phyloP scores from a whole-genome alignment of 2,329 filamentous ascomycete species.

The Sarocladium oryzae region DNA sequence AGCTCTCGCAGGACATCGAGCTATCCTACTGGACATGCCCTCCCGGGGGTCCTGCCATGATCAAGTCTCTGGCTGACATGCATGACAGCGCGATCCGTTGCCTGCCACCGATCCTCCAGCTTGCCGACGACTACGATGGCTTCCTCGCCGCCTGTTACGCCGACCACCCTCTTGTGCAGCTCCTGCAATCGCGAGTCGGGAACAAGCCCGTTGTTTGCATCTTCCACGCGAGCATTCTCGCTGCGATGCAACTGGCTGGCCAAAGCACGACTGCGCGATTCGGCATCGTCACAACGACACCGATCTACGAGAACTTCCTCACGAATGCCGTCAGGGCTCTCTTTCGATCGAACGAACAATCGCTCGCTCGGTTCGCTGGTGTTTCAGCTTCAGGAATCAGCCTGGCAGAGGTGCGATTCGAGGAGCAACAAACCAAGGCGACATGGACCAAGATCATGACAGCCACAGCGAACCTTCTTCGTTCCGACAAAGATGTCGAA shows the following conservation, averaged over 20 bases:
- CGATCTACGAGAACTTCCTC: conserved; percentile 11
- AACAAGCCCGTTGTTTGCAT: conserved; percentile 13
- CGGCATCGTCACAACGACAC: conserved; percentile 13
- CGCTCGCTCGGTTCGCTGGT: conserved; percentile 11
- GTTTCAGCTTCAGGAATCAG: conserved; percentile 12
- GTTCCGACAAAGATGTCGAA: background rate
- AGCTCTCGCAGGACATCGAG: conserved; percentile 1
- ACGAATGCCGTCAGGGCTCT: conserved; percentile 5
- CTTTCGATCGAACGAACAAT: conserved; percentile 8
- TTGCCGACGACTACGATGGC: conserved; percentile 11
- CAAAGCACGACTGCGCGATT: conserved; percentile 3
- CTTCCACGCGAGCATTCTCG: conserved; percentile 13
- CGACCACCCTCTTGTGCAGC: conserved; percentile 12
- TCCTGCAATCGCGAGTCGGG: conserved; percentile 10
- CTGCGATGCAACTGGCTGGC: conserved; percentile 9
- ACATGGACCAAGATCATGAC: background rate
- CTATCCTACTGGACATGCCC: conserved; percentile 14
- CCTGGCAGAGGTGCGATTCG: conserved; percentile 8
- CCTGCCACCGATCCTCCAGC: conserved; percentile 10
- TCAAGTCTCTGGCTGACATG: conserved; percentile 13
- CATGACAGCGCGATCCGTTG: conserved; percentile 12
- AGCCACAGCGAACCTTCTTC: conserved; percentile 7
- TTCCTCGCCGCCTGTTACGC: conserved; percentile 14
- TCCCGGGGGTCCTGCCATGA: conserved; percentile 11
- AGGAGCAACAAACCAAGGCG: conserved; percentile 1